Percentiles rank a stretch among this genome's conserved stretches.
These are phyloP conservation scores for Sporisorium scitamineum DNA, from an alignment of 1,284 basidiomycete species.

Conservation along the genomic window DNA sequence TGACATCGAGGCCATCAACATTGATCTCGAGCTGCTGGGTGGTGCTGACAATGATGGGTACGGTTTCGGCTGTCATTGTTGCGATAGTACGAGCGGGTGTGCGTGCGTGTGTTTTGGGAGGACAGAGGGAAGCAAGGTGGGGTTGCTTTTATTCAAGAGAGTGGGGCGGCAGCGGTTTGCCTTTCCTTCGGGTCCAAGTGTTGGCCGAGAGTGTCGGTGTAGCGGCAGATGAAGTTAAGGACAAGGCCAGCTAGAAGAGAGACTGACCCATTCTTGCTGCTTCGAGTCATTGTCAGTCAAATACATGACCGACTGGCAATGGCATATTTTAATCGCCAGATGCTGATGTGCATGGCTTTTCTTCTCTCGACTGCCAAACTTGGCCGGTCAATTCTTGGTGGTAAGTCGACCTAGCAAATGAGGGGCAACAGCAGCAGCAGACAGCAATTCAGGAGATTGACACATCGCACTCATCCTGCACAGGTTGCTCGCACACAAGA, in stretches of 20 bases:
- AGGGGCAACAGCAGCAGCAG: too few relatives aligned
- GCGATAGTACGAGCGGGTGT: background rate
- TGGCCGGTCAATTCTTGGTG: slow-evolving; percentile 15
- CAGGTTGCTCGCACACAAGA: slow-evolving; percentile 68
- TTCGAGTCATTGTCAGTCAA: slow-evolving; percentile 1
- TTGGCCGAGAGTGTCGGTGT: background rate
- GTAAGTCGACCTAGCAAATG: too few relatives aligned
- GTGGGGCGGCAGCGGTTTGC: background rate
- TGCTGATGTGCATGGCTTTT: slow-evolving; percentile 13
- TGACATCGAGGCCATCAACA: slow-evolving; percentile 28
- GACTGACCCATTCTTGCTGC: background rate
- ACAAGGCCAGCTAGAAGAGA: background rate
- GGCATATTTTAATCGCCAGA: slow-evolving; percentile 14
- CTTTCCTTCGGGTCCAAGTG: background rate
- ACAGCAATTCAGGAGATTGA: background rate
- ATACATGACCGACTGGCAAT: slow-evolving; percentile 2
- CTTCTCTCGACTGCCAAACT: background rate
- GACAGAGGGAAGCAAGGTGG: background rate
- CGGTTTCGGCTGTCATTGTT: slow-evolving; percentile 33
- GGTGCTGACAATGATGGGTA: slow-evolving; percentile 32
- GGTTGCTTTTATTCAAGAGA: background rate
- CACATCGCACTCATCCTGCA: slow-evolving; percentile 55
- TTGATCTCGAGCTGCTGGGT: slow-evolving; percentile 43
- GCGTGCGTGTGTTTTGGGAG: background rate
- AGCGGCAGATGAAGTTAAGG: too few relatives aligned